Base-by-base conservation (phyloP, 495 filamentous ascomycete genomes). In the Glarea lozoyensis region DNA sequence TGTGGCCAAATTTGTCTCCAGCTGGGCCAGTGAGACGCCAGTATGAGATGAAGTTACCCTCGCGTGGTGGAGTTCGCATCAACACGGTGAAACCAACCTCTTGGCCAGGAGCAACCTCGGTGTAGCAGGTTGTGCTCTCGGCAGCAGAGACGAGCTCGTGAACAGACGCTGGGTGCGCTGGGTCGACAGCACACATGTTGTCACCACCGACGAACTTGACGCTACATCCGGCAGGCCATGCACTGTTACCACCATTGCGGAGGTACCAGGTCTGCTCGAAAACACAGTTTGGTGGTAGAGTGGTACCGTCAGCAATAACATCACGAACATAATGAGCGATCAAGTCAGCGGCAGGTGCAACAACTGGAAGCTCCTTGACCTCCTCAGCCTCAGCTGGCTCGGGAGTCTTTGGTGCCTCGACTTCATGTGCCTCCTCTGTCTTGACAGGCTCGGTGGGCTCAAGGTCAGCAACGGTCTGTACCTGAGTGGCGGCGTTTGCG, bases 211-310 rank as follows among this genome's bases (percentile, higher is more conserved):
- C 79, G 52, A 88, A 96, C 62, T 83, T 87, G 50, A 97, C 86
- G 43, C 81, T 82, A 71, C 84, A 90, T 42, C 89, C 92, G 31
- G 76, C 76, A 23, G 93, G 93, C 92, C 92, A 99, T 16, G 77
- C 55, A 20, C 60, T 56, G 1, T 74, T 80, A 17, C 92, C 92
- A 10, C 78, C 82, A 57, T 97, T 97, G 58, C 79, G 79, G 24
- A 99, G 72, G 30, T 85, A 82, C 93, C 93, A 99, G 3, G 83
- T 86, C 59, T 99, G 90, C 40, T 82, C 72, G 61, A 99, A 96
- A 27, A 78, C 70, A 20, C 75, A 64, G 54, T 79, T 77, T 2
- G 84, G 77, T 24, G 69, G 57, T 31, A 92, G 54, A 37, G 72
- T 54, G n/a, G 85, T 79, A 32, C 86, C 86, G 60, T 99, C 92